Conservation (phyloP, 352 stramenopile genomes). For the Discostella stelligera region DNA sequence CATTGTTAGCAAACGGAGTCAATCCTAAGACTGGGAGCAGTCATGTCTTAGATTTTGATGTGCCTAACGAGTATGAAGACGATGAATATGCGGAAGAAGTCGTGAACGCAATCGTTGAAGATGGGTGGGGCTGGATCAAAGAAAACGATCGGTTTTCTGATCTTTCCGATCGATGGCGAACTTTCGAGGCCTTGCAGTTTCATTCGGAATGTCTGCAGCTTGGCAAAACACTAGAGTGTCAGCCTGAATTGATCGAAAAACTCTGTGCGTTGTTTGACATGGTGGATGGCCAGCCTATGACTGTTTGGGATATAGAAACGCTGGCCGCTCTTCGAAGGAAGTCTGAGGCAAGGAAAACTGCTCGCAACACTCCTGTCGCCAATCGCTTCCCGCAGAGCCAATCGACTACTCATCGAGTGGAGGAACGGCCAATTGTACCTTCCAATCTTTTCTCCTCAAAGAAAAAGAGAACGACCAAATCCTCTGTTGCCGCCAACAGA, state of each 20-base stretch:
- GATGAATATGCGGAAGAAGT: conserved; percentile 37
- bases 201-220: conserved; percentile 50
- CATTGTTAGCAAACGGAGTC: conserved; percentile 65
- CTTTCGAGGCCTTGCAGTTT: conserved; percentile 55
- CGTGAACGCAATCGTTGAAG: conserved; percentile 17
- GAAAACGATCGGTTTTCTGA: conserved; percentile 24
- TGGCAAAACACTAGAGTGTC: conserved; percentile 68
- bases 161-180: conserved; percentile 24
- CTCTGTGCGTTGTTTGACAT: conserved; percentile 68
- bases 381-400: neutral
- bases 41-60: neutral
- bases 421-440: neutral
- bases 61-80: neutral
- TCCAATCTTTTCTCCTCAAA: neutral
- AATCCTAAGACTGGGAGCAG: conserved; percentile 21
- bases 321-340: neutral
- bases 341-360: neutral
- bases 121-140: conserved; percentile 40
- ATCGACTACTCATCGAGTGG: neutral
- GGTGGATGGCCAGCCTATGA: conserved; percentile 51
- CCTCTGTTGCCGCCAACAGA: neutral
- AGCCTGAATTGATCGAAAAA: conserved; percentile 53
- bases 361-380: neutral
- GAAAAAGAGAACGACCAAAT: neutral
- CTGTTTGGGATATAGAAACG: conserved; percentile 46